phyloP scores from a whole-genome alignment of 2,329 filamentous ascomycete genomes.

The Balansia obtecta region DNA sequence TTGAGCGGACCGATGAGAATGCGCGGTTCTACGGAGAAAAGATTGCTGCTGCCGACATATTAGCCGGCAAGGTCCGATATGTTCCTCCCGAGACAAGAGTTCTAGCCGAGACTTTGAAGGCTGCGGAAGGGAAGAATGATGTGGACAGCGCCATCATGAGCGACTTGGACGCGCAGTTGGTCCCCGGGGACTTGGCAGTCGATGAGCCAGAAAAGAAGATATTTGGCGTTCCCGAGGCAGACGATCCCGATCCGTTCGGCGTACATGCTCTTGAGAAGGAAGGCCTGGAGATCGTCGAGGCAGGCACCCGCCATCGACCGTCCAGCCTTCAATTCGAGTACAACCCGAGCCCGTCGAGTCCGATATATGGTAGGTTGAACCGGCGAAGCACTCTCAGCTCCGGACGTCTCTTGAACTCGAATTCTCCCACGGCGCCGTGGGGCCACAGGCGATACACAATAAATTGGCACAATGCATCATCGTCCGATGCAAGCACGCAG shows the following conservation, averaged over 20 bases:
- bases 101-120: slow-evolving; percentile 22
- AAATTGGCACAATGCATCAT: slow-evolving; percentile 10
- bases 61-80: slow-evolving; percentile 28
- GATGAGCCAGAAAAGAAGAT: slow-evolving; percentile 15
- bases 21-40: slow-evolving; percentile 65
- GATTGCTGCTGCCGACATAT: slow-evolving; percentile 30
- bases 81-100: slow-evolving; percentile 15
- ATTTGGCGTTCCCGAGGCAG: slow-evolving; percentile 24
- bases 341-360: slow-evolving; percentile 22
- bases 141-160: slow-evolving; percentile 20
- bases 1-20: slow-evolving; percentile 75
- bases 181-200: slow-evolving; percentile 23
- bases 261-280: slow-evolving; percentile 23
- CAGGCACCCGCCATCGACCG: slow-evolving; percentile 21
- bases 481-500: slow-evolving; percentile 16
- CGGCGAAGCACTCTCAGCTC: slow-evolving; percentile 12
- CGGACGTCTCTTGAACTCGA: too few species aligned
- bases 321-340: slow-evolving; percentile 24
- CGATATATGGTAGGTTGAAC: slow-evolving; percentile 23
- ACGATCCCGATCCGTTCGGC: slow-evolving; percentile 26
- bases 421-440: slow-evolving; percentile 5
- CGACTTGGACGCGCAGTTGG: slow-evolving; percentile 19
- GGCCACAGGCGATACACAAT: slow-evolving; percentile 5
- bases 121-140: slow-evolving; percentile 21
- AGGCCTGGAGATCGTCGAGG: slow-evolving; percentile 24